A percentile compares a stretch with the other conserved stretches of the same genome.
phyloP scores from a whole-genome alignment of 2,329 filamentous ascomycete species.

The Geosmithia putterillii region DNA sequence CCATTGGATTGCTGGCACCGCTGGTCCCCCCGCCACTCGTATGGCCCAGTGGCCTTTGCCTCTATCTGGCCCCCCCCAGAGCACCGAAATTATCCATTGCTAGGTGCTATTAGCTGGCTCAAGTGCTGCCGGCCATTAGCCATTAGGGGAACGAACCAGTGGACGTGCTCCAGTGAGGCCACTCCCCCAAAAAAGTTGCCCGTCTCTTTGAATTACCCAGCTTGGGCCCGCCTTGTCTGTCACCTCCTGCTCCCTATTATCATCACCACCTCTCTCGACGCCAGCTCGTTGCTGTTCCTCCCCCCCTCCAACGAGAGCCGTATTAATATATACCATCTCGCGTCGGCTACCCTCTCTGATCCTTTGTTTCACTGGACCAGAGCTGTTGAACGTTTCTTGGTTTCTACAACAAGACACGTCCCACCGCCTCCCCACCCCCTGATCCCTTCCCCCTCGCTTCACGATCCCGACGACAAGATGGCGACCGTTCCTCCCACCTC shows the following conservation, averaged over 20 bases:
- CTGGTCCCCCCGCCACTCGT: too few relatives aligned
- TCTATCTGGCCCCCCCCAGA: slow-evolving; percentile 15
- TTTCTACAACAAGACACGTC: background rate
- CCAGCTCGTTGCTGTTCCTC: slow-evolving; percentile 1
- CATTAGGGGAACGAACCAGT: slow-evolving; percentile 15
- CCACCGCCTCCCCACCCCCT: background rate
- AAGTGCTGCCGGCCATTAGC: slow-evolving; percentile 21
- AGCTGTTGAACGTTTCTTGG: background rate
- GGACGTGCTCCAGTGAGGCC: slow-evolving; percentile 3
- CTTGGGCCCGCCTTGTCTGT: background rate
- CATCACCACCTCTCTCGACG: slow-evolving; percentile 1
- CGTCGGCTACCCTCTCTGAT: background rate
- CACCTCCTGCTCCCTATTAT: background rate
- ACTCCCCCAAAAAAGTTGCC: slow-evolving; percentile 23
- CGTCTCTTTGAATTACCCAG: slow-evolving; percentile 9
- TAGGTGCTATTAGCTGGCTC: too few relatives aligned
- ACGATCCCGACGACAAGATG: slow-evolving; percentile 24
- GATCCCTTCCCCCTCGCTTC: slow-evolving; percentile 6
- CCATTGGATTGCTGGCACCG: too few relatives aligned
- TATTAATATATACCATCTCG: background rate
- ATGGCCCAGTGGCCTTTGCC: too few relatives aligned
- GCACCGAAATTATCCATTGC: slow-evolving; percentile 39
- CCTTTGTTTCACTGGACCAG: background rate
- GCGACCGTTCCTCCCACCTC: slow-evolving; percentile 55
- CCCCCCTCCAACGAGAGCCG: background rate